Base-by-base conservation (phyloP, 2,329 filamentous ascomycete genomes). In the Neofusicoccum laricinum region DNA sequence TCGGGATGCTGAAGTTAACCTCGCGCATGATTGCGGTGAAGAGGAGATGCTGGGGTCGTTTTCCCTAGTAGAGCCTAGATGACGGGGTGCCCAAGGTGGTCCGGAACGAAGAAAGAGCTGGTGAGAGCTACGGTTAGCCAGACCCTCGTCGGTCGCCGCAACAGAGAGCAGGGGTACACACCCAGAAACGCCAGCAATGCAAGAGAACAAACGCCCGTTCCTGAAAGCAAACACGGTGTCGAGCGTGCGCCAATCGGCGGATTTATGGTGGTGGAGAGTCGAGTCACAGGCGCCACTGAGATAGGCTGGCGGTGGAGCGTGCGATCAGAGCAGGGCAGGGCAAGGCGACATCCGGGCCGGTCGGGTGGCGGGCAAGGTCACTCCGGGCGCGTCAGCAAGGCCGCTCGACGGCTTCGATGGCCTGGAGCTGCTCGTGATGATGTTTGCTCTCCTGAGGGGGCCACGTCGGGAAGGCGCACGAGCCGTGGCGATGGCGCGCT, bases 1-100 rank as follows among this genome's bases (percentile, higher is more conserved):
- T 97, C 63, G 95, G 94, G 77, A 98, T 97, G 82, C 93, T 97
- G 82, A 98, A 98, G 81, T 98, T 98, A 82, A 97, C 93, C 87
- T 99, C 95, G 83, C 95, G 92, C 95, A 99, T 99, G 80, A 78
- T 94, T 57, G 49, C 86, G 75, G 65, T n/a, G 3, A 14, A 11
- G 11, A 45, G 38, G 5, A 48, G 30, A 45, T 45, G 49, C 48
- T n/a, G 38, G 15, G 25, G n/a, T 21, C 38, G 43, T 17, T 40
- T 43, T 57, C 21, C 30, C 34, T 62, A 49, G 19, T 45, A 53
- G 12, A 46, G 36, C 34, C 55, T 59, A 46, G 55, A 48, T 61
- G 25, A 41, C 11, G 58, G 21, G 19, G 67, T 61, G 46, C 3
- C 49, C 19, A 64, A 17, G 34, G n/a, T 30, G 21, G 17, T 41